phyloP scores from a whole-genome alignment of 306 rosid genomes.

The Boehmeria nivea region DNA sequence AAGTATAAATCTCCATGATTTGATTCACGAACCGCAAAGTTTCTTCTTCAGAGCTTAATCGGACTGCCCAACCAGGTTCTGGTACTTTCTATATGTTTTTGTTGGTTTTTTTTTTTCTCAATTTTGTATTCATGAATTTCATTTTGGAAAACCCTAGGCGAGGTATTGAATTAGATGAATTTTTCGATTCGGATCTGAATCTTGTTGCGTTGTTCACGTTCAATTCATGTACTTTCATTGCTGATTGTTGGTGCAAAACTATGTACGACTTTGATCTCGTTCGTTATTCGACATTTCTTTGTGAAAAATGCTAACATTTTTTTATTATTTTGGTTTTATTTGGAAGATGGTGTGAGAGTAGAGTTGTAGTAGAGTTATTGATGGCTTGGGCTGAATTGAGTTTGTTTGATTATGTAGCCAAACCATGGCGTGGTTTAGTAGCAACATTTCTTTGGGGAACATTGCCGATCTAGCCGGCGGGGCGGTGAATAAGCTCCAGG shows the following conservation, averaged over 20 bases:
- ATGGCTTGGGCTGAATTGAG: constrained; percentile 18
- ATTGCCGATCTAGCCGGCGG: constrained; percentile 97
- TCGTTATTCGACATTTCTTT: neutral
- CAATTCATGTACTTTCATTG: neutral
- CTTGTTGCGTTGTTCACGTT: neutral
- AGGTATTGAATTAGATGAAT: constrained; percentile 7
- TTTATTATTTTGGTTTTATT: neutral
- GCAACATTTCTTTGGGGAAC: constrained; percentile 74
- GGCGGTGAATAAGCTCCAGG: constrained; percentile 96
- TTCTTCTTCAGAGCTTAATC: constrained; percentile 11
- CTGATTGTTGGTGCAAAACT: neutral
- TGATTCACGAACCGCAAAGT: constrained; percentile 32
- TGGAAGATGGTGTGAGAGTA: constrained; percentile 4
- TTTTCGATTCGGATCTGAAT: constrained; percentile 19
- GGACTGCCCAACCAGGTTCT: constrained; percentile 29
- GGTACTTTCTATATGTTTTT: neutral
- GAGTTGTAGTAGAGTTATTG: constrained; percentile 26
- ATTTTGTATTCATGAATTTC: neutral
- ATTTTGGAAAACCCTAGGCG: constrained; percentile 1
- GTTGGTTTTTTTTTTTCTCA: neutral
- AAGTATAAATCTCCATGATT: constrained; percentile 23
- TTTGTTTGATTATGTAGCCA: constrained; percentile 26
- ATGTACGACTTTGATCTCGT: constrained; percentile 11
- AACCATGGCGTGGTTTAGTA: constrained; percentile 94
- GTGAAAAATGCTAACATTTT: neutral